Base-by-base conservation (phyloP, 202 grass and related monocot genomes). In the Schoenoplectus triqueter region DNA sequence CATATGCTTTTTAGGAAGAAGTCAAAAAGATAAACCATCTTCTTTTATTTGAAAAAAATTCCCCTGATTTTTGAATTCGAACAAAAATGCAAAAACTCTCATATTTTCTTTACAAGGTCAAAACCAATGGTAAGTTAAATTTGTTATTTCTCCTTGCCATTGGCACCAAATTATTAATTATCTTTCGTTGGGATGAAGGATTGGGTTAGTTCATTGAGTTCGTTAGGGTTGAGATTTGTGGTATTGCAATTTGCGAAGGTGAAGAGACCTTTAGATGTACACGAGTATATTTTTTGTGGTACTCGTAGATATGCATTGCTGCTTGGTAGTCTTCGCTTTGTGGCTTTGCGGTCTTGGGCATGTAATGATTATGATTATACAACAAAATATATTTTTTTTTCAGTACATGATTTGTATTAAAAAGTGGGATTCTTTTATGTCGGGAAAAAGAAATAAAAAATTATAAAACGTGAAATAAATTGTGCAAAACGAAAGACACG, bases 1-100 rank as follows among this genome's bases (percentile, higher is more conserved):
- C 84, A 80, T 55, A 78, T 88, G 48, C 51, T 81, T 73, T 88
- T 90, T 62, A 89, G 82, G 90, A 92, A 86, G 77, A 93, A 93
- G 87, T n/a, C 55, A 4, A 78, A 7, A 19, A 72, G 56, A 40
- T 70, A 64, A 78, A 17, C 6, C 22, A 44, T 17, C 17, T 42
- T 7, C 42, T 60, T 42, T n/a, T 68, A 3, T 41, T 42, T 78
- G 40, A 18, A 15, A 18, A 15, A 4, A 15, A 14, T 7, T 2
- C 21, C 11, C 8, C 0, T 5, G 18, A 3, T 51, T 10, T 64
- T 42, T 42, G 10, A 39, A 40, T 56, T 77, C 14, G 10, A 19
- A 39, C 10, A 8, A 6, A 73, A n/a, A 69, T 86, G 50, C 71
- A 88, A 90, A 31, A 69, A 75, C 82, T 71, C 13, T 47, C 9